Evolutionary conservation across 2,329 filamentous ascomycete genomes (phyloP), one percentile per base, ranked within the genome.

Genomic region (Neospermospora avenae): DNA sequence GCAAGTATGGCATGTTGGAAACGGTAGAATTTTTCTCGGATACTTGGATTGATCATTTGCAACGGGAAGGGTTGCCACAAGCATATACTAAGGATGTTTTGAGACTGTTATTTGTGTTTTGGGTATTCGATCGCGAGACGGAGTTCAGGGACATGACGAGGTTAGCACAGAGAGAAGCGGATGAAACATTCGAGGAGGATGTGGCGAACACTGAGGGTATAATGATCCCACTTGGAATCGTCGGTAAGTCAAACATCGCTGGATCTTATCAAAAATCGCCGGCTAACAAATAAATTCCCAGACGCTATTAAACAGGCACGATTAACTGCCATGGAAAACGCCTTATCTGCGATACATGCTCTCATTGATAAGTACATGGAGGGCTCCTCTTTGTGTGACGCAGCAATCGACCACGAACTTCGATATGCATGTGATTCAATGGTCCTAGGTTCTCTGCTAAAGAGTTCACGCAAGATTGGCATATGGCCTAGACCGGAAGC

Each of bases 1-100:
- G 80, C 59, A 75, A 74, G 28, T 78, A 77, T 62, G 69, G 73
- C 54, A 77, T 77, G 61, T 64, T 71, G 16, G 77, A 80, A 46
- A 74, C 75, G 0, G 73, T 79, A 2, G 75, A 78, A 53, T 62
- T 75, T 0, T 78, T 77, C 48, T 72, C 74, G 1, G 72, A 77
- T 7, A 69, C 70, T 7, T 80, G 79, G 79, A 71, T 79, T 52
- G 58, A 71, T n/a, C 55, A 64, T 31, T 55, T 66, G 31, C 59
- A 63, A 48, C 56, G 61, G n/a, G 63, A 66, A 20, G 62, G 62
- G 2, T 48, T 68, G 41, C 64, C 66, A 25, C 58, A 45, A n/a
- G 24, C 41, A 7, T 68, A 68, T 31, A 65, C 58, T 16, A 57
- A 60, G 31, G 61, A 66, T 16, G 64, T 68, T 24, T 31, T 68